Evolutionary conservation across 2,329 filamentous ascomycete genomes (phyloP).

Genomic region (Penicillium rolfsii): DNA sequence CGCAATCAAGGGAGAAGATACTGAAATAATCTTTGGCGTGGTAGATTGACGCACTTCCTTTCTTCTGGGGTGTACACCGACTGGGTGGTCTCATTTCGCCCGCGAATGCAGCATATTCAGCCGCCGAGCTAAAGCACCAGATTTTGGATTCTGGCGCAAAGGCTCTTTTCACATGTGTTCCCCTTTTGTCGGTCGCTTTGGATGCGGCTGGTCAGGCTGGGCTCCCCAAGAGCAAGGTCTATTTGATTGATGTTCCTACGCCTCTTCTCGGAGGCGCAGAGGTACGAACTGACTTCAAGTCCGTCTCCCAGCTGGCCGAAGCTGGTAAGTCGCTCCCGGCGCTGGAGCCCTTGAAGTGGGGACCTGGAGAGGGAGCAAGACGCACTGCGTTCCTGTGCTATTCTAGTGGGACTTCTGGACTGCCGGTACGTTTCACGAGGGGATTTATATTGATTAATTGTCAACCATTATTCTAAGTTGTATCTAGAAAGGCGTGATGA

Average conservation of each 20-base stretch:
- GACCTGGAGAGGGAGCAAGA: constrained; percentile 52
- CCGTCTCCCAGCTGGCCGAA: constrained; percentile 66
- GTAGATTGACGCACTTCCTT: constrained; percentile 73
- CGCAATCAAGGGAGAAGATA: not conserved
- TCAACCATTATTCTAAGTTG: not conserved
- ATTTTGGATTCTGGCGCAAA: constrained; percentile 69
- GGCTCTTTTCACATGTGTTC: constrained; percentile 71
- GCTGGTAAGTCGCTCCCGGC: constrained; percentile 56
- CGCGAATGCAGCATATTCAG: constrained; percentile 74
- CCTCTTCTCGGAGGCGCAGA: constrained; percentile 54
- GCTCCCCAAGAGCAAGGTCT: constrained; percentile 67
- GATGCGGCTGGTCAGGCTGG: constrained; percentile 65
- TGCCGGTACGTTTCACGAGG: constrained; percentile 58
- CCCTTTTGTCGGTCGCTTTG: constrained; percentile 66
- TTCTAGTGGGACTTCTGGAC: constrained; percentile 76
- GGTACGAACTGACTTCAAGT: constrained; percentile 57
- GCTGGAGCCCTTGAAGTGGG: constrained; percentile 47
- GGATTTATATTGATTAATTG: not conserved
- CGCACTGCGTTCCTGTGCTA: constrained; percentile 78
- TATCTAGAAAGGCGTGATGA: constrained; percentile 78
- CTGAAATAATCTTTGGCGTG: not conserved
- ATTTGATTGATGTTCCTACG: constrained; percentile 70
- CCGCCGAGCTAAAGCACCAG: constrained; percentile 71
- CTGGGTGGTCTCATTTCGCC: constrained; percentile 74
- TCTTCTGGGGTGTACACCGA: constrained; percentile 74